These are phyloP conservation scores for Hypoxylon sp. DNA, from an alignment of 2,329 filamentous ascomycete species.

Conservation along the genomic window DNA sequence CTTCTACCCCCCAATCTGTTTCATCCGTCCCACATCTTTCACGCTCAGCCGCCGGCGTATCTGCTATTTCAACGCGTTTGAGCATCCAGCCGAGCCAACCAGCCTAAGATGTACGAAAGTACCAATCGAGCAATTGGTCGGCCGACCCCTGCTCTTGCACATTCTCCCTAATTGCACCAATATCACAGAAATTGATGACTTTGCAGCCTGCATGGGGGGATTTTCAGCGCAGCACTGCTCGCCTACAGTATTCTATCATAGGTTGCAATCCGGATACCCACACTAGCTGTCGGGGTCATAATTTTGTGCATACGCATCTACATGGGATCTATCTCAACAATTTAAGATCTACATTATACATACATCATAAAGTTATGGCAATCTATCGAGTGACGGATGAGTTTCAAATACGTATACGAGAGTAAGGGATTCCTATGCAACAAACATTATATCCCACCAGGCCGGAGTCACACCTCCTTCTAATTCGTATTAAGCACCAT, in stretches of 20 bases:
- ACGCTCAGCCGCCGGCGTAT: slow-evolving; percentile 38
- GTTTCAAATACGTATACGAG: slow-evolving; percentile 18
- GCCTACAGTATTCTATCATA: slow-evolving; percentile 2
- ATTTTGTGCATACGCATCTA: slow-evolving; percentile 24
- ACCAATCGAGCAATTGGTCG: slow-evolving; percentile 38
- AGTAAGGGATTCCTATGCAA: slow-evolving; percentile 18
- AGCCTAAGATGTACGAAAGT: slow-evolving; percentile 34
- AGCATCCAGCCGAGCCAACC: slow-evolving; percentile 34
- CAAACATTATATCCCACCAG: slow-evolving; percentile 21
- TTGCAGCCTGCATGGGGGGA: slow-evolving; percentile 28
- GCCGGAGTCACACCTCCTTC: slow-evolving; percentile 9
- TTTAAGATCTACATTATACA: slow-evolving; percentile 31
- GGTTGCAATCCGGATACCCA: slow-evolving; percentile 24
- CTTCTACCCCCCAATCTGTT: slow-evolving; percentile 38
- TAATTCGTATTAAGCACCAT: slow-evolving; percentile 22
- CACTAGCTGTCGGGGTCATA: slow-evolving; percentile 24
- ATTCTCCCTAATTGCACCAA: slow-evolving; percentile 45
- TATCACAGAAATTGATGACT: slow-evolving; percentile 40
- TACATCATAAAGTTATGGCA: slow-evolving; percentile 16
- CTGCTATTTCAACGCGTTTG: slow-evolving; percentile 26
- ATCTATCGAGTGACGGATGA: slow-evolving; percentile 24
- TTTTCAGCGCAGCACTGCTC: slow-evolving; percentile 13
- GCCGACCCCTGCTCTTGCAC: slow-evolving; percentile 35
- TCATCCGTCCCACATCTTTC: slow-evolving; percentile 39
- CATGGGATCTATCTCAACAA: slow-evolving; percentile 20